Evolutionary conservation across 2,329 filamentous ascomycete genomes (phyloP), one percentile per base, ranked within the genome.

Genomic region (Pseudocercospora musae): DNA sequence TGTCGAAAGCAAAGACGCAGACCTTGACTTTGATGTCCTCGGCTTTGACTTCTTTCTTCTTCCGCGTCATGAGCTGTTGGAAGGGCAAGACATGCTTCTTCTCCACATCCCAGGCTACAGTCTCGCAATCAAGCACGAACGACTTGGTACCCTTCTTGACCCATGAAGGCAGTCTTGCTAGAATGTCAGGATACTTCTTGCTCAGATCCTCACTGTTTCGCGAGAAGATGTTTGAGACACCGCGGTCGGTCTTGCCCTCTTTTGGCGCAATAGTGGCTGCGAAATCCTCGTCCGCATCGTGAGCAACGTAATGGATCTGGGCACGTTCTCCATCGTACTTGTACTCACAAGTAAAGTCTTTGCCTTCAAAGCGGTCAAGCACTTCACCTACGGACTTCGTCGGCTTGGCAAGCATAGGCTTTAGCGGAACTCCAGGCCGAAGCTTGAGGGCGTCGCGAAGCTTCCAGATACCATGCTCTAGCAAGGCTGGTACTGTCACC

Each of bases 331-430:
- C 95, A 71, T 99, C 95, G 73, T 99, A 99, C 77, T 99, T 99
- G 83, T 96, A 99, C 76, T 99, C 95, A 78, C 95, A 99, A 0
- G 95, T 98, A 72, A 99, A 99, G 25, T 89, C 90, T 74, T 96
- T 95, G 66, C 90, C 88, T 74, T 98, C 95, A 68, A 99, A 99
- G 4, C 95, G 90, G 77, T 99, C 94, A 10, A 99, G 84, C 0
- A 99, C 95, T 78, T 99, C 95, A 0, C 93, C 96, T 71, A 99
- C 97, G 4, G 95, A 93, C 76, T 99, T 99, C 9, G 95, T 99
- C 2, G 95, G 95, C 72, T 98, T 98, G 20, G 95, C 95, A 80
- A 99, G 84, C 95, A 99, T 99, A 70, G 95, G 95, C 77, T 99
- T 99, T 62, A 99, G 82, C 0, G 95, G 95, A 15, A 99, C 90